phyloP scores from a whole-genome alignment of 176 grass and related monocot genomes.

The Oryza rufipogon region DNA sequence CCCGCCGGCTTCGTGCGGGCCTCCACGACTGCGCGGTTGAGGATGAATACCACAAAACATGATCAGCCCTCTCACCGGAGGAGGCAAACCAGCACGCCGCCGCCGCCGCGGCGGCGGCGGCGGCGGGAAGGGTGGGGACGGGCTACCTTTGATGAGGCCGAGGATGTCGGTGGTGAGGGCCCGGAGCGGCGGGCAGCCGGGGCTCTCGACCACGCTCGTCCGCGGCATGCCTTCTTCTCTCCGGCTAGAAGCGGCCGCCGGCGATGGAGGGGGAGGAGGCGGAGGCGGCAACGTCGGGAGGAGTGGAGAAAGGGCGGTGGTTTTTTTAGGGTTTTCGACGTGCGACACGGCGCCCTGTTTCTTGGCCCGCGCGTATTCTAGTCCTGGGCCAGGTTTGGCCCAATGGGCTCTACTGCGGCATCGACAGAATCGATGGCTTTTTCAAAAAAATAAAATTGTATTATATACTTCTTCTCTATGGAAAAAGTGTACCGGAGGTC shows the following conservation, averaged over 20 bases:
- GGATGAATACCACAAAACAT: too few relatives aligned
- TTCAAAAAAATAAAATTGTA: too few relatives aligned
- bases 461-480: too few relatives aligned
- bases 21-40: conserved; percentile 62
- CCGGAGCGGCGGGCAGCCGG: conserved; percentile 81
- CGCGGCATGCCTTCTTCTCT: conserved; percentile 59
- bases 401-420: background rate
- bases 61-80: too few relatives aligned
- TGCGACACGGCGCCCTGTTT: background rate
- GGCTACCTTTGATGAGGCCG: conserved; percentile 84
- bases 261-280: background rate
- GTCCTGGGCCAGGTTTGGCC: background rate
- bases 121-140: background rate
- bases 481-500: too few relatives aligned
- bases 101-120: background rate
- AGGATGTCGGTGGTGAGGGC: conserved; percentile 74
- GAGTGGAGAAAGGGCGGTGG: background rate
- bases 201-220: conserved; percentile 65
- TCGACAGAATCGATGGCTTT: too few relatives aligned
- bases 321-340: conserved; percentile 45
- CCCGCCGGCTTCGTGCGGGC: conserved; percentile 55
- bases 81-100: too few relatives aligned
- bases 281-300: background rate
- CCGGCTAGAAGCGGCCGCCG: background rate
- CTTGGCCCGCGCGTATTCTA: background rate